A percentile compares a stretch with the other conserved stretches of the same genome.
Conservation (phyloP, 176 grass and related monocot species). For the Hsuehochloa calcarea region DNA sequence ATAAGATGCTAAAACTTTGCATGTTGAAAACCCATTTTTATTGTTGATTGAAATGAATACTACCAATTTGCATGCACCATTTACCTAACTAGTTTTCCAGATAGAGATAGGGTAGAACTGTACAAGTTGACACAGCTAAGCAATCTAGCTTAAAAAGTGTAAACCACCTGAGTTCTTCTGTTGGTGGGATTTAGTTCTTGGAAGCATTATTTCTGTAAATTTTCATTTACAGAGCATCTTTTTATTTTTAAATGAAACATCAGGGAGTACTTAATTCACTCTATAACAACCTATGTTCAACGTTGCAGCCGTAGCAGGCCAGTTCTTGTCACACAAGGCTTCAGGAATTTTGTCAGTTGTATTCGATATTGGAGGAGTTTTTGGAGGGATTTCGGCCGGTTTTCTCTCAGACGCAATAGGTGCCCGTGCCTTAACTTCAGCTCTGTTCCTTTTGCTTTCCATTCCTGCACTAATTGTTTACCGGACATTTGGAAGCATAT, state of each 20-base stretch:
- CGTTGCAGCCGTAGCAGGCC: slow-evolving; percentile 69
- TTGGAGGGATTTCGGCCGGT: slow-evolving; percentile 83
- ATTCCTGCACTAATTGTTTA: slow-evolving; percentile 81
- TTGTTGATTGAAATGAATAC: neutral
- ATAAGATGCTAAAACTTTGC: neutral
- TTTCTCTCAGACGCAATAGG: slow-evolving; percentile 66
- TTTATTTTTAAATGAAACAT: neutral
- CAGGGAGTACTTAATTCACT: neutral
- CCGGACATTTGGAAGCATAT: slow-evolving; percentile 72
- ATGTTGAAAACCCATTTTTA: neutral
- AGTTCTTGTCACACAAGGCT: slow-evolving; percentile 85
- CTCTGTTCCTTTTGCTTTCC: slow-evolving; percentile 75
- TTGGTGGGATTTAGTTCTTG: neutral
- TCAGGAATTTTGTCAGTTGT: slow-evolving; percentile 82
- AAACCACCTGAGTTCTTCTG: neutral
- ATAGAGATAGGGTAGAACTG: neutral
- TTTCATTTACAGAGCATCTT: neutral
- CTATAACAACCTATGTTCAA: neutral
- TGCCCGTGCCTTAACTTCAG: slow-evolving; percentile 67
- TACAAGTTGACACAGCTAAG: neutral
- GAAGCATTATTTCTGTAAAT: neutral
- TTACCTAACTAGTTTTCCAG: neutral
- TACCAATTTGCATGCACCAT: neutral
- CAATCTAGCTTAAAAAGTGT: neutral
- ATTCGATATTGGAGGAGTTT: slow-evolving; percentile 87